Evolutionary conservation across 2,329 filamentous ascomycete species (phyloP), one percentile per base, ranked within the genome.

Genomic region (Stemphylium lycopersici): DNA sequence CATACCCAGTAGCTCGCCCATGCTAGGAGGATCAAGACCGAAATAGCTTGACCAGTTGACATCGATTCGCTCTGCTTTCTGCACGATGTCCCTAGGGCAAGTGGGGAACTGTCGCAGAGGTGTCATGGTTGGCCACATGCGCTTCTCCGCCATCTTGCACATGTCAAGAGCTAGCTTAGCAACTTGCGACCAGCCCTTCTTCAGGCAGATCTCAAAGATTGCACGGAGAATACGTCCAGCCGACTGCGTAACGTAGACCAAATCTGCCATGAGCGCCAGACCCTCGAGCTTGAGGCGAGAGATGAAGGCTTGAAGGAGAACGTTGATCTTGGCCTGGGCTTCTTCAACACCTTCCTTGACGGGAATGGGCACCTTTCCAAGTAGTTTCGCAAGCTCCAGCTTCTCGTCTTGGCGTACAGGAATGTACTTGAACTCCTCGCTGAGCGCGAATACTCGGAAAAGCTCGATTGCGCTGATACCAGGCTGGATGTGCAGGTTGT

Each of bases 121-220:
- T 33, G 91, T 91, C 95, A 98, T 99, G 5, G 93, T 98, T 12
- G 93, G 93, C 95, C 95, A 99, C 96, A 99, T 99, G 44, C 96
- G 86, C 82, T 96, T 96, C 80, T 99, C 95, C 0, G 93, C 95
- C 91, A 96, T 98, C 80, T 99, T 99, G 79, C 96, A 99, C 48
- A 99, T 83, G 67, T 96, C 91, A 37, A 99, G 81, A 0, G 95
- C 93, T 58, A 90, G 91, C 79, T 95, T 96, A 7, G 95, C 91
- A 3, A 98, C 95, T 13, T 87, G 89, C 0, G 95, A 87, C 93
- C 93, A 99, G 31, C 93, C 93, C 77, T 97, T 97, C 79, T 93
- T 96, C 62, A 99, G 79, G n/a, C 90, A 89, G 49, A 99, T 98
- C 78, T 99, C 96, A 63, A 98, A 99, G 44, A 99, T 89, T 0